Base-by-base conservation (phyloP, 192 early-diverging fungal genomes). In the Kappamyces sp. region DNA sequence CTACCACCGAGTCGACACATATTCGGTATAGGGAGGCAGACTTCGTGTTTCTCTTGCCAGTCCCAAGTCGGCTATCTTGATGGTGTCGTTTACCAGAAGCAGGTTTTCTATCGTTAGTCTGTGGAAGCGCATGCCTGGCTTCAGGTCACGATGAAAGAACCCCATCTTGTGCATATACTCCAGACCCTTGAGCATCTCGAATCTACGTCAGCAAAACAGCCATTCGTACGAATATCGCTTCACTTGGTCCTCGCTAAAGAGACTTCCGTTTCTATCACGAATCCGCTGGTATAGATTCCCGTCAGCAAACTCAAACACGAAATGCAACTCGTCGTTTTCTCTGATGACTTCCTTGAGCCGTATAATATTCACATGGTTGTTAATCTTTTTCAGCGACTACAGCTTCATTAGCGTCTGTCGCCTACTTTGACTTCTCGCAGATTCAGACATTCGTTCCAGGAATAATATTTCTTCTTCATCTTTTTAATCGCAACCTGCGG, bases 1-100 rank as follows among this genome's bases (percentile, higher is more conserved):
- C 41, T 68, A 92, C 96, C 96, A 99, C 64, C 96, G 78, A 5
- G 96, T 99, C 74, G 88, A 90, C 50, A 99, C 93, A 72, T 99
- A 99, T 62, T 93, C 91, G 31, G 96, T 97, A 60, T 93, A 91
- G 37, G 96, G 94, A 1, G 89, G 87, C 40, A 83, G 78, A 67
- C 81, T 87, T 58, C 91, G 84, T 60, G 92, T 84, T 61, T 96
- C 91, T 45, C 90, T 75, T 40, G 94, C 92, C 22, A 99, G 73
- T 5, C 96, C 94, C 79, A 99, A 93, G 70, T 99, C 96, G 12
- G 90, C 94, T 57, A 99, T 86, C 74, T 97, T 99, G 39, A 79
- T 65, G 7, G 59, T 60, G 22, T 77, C 73, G 37, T 66, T 63
- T 2, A 69, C 66, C 30, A 94, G 80, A 3, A 99, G 71, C 9